Evolutionary conservation across 768 basidiomycete species (phyloP), one percentile per base, ranked within the genome.

Genomic region (Mycena kentingensis): DNA sequence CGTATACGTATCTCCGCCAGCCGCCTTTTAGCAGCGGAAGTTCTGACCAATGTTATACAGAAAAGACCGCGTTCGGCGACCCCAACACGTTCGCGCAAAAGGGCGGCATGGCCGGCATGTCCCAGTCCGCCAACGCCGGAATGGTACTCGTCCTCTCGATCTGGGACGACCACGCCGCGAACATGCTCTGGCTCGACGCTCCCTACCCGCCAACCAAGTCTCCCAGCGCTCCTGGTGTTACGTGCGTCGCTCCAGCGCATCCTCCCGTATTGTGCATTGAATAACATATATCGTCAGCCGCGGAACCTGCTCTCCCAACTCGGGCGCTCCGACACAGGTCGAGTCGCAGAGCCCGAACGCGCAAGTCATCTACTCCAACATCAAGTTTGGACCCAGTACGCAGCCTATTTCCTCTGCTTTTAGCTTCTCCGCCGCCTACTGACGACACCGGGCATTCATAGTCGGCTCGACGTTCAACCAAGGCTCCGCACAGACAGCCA

Each of bases 111-210:
- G 54, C 63, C 13, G 55, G 46, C 29, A 72, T 74, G 64, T 63
- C 67, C 28, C 52, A 63, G 54, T 67, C 76, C 27, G 63, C 78
- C 58, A 34, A n/a, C 32, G 32, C 32, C 32, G 74, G 76, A 12
- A 69, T 74, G 61, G 76, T 74, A 16, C 67, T 76, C 46, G 71
- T 70, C 31, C 60, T 77, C 60, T 64, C 62, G 62, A 70, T 67
- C 32, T 34, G 32, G 32, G 32, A 34, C 32, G 32, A 34, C 32
- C 32, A 34, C n/a, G 32, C 32, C 32, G 71, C 66, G 27, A 61
- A 66, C 53, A 75, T 76, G 75, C 67, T 74, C 46, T 75, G 75
- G 67, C 70, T 75, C 60, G 74, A 74, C 63, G 58, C 64, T 50
- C 67, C 65, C 66, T 73, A 73, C 62, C 75, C 66, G 24, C 55